Evolutionary conservation across 2,329 filamentous ascomycete species (phyloP).

Genomic region (Cladosporium sp.): DNA sequence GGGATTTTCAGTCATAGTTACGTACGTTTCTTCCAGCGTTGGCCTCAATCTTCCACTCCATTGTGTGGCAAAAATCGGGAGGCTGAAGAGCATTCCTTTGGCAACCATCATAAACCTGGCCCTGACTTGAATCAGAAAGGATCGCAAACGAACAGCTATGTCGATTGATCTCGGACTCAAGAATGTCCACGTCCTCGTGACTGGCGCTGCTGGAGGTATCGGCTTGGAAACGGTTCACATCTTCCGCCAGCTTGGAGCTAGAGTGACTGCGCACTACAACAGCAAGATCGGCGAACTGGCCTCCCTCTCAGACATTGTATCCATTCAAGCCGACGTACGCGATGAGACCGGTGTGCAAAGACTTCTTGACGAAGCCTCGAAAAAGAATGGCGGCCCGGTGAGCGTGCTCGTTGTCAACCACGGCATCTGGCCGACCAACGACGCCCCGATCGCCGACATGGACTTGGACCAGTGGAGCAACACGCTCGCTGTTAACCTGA

Average conservation of each 20-base stretch:
- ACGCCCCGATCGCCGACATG: conserved; percentile 25
- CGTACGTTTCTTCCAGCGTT: background rate
- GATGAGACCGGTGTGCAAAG: conserved; percentile 26
- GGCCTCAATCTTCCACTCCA: background rate
- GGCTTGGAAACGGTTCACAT: conserved; percentile 24
- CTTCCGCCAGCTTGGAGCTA: conserved; percentile 30
- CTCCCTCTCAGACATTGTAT: conserved; percentile 19
- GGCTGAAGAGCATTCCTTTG: background rate
- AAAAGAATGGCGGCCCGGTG: conserved; percentile 31
- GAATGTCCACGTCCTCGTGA: conserved; percentile 30
- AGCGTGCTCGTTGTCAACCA: conserved; percentile 38
- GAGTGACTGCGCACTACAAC: conserved; percentile 36
- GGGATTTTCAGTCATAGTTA: background rate
- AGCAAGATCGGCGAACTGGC: conserved; percentile 29
- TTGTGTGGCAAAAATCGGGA: background rate
- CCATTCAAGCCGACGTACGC: conserved; percentile 30
- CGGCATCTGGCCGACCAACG: conserved; percentile 24
- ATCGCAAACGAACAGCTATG: conserved; percentile 13
- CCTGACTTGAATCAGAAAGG: background rate
- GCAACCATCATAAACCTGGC: background rate
- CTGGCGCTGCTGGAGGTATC: conserved; percentile 28
- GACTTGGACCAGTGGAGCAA: conserved; percentile 25
- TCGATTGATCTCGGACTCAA: conserved; percentile 27
- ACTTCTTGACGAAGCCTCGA: conserved; percentile 26
- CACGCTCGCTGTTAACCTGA: conserved; percentile 25